Conservation (phyloP, 2,329 filamentous ascomycete species). For the Talaromyces rugulosus region DNA sequence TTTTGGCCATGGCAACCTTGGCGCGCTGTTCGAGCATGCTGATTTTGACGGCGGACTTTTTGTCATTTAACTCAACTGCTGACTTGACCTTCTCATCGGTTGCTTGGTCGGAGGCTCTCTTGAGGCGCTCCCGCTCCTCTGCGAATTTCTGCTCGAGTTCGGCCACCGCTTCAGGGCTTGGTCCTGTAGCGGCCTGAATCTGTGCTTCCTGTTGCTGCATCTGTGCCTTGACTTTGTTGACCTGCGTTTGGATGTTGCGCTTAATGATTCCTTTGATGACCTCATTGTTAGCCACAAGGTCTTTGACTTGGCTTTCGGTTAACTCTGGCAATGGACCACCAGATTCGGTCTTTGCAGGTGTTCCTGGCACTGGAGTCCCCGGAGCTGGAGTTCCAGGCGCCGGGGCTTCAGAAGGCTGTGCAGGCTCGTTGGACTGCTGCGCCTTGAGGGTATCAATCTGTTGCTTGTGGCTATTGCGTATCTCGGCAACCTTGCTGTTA, state of each 20-base stretch:
- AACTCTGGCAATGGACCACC: conserved; percentile 37
- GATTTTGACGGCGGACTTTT: conserved; percentile 68
- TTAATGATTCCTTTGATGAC: conserved; percentile 47
- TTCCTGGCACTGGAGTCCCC: conserved; percentile 17
- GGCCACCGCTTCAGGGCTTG: conserved; percentile 32
- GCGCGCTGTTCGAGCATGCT: conserved; percentile 74
- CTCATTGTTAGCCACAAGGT: conserved; percentile 48
- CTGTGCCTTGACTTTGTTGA: conserved; percentile 36
- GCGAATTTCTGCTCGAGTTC: conserved; percentile 36
- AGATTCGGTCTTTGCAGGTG: conserved; percentile 25
- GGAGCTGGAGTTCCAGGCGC: background rate
- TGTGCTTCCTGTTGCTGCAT: conserved; percentile 36
- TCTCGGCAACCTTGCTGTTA: conserved; percentile 63
- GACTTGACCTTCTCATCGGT: conserved; percentile 54
- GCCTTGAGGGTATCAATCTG: conserved; percentile 46
- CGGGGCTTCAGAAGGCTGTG: conserved; percentile 33
- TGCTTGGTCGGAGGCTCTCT: conserved; percentile 51
- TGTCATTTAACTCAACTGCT: conserved; percentile 67
- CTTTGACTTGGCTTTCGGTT: conserved; percentile 47
- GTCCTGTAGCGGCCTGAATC: conserved; percentile 16
- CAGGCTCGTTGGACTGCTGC: conserved; percentile 27
- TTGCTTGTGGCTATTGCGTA: conserved; percentile 46
- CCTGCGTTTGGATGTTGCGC: conserved; percentile 54
- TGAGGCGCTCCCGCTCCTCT: conserved; percentile 37
- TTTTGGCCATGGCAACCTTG: conserved; percentile 63